Percentiles rank a stretch among this genome's conserved stretches.
Evolutionary conservation across 345 rosid genomes (phyloP).

Genomic region (Boechera stricta): DNA sequence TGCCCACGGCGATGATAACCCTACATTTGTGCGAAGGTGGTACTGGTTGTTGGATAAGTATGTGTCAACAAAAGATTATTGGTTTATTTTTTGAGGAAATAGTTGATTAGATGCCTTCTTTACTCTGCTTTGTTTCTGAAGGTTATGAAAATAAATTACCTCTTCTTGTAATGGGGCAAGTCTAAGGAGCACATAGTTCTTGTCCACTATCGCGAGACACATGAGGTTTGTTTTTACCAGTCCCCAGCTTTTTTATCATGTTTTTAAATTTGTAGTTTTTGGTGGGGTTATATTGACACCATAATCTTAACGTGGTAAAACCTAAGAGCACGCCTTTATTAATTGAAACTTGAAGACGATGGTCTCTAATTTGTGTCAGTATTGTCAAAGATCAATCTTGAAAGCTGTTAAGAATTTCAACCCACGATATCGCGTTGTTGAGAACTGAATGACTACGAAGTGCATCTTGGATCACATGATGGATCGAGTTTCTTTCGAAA

Average conservation of each 20-base stretch:
- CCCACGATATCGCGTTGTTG: no score
- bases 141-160: not conserved
- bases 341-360: no score
- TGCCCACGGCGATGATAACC: constrained; percentile 90
- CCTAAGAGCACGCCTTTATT: no score
- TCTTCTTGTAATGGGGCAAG: constrained; percentile 50
- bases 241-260: constrained; percentile 27
- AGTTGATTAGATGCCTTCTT: not conserved
- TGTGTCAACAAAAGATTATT: constrained; percentile 41
- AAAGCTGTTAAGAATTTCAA: no score
- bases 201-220: constrained; percentile 97
- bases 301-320: no score
- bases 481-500: no score
- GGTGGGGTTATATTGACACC: no score
- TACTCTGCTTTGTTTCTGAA: constrained; percentile 19
- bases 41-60: constrained; percentile 99
- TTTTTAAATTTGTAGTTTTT: not conserved
- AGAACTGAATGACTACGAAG: no score
- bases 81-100: not conserved
- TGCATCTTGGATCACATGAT: no score
- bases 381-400: no score
- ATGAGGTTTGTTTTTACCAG: constrained; percentile 67
- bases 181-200: constrained; percentile 91
- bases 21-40: constrained; percentile 96
- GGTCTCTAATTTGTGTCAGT: no score